phyloP scores from a whole-genome alignment of 2,329 filamentous ascomycete species.

The Setomelanomma holmii region DNA sequence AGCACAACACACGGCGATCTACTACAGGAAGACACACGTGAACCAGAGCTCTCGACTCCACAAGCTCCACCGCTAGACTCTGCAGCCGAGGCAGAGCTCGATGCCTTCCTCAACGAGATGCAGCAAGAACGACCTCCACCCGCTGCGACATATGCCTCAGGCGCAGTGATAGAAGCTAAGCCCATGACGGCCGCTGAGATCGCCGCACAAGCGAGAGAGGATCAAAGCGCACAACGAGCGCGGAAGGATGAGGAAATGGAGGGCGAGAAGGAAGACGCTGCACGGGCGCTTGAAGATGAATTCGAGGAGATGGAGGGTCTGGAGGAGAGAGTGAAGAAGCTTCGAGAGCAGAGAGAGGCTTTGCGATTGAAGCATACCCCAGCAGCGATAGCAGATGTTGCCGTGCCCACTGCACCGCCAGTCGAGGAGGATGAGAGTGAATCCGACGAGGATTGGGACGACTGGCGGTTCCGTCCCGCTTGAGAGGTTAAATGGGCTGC shows the following conservation, averaged over 20 bases:
- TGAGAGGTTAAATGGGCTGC: slow-evolving; percentile 18
- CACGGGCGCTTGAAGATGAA: slow-evolving; percentile 54
- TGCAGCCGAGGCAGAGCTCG: slow-evolving; percentile 54
- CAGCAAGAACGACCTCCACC: slow-evolving; percentile 84
- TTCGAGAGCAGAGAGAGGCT: slow-evolving; percentile 56
- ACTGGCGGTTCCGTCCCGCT: slow-evolving; percentile 47
- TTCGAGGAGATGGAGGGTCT: slow-evolving; percentile 60
- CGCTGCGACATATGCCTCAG: slow-evolving; percentile 61
- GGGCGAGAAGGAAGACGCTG: slow-evolving; percentile 58
- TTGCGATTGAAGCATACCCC: slow-evolving; percentile 39
- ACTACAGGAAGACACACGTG: neutral
- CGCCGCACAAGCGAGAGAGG: slow-evolving; percentile 54
- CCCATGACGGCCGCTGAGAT: slow-evolving; percentile 56
- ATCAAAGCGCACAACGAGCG: slow-evolving; percentile 52
- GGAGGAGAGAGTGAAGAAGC: slow-evolving; percentile 53
- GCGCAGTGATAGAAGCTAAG: slow-evolving; percentile 54
- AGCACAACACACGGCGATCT: neutral
- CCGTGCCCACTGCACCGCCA: slow-evolving; percentile 10
- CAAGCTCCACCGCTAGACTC: slow-evolving; percentile 21
- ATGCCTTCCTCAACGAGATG: slow-evolving; percentile 62
- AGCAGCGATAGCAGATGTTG: slow-evolving; percentile 10
- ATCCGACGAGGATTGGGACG: slow-evolving; percentile 49
- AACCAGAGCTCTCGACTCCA: slow-evolving; percentile 9
- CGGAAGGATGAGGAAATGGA: slow-evolving; percentile 55
- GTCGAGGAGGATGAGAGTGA: slow-evolving; percentile 41